These are phyloP conservation scores for Salix brachista DNA, from an alignment of 345 rosid genomes.

Conservation along the genomic window DNA sequence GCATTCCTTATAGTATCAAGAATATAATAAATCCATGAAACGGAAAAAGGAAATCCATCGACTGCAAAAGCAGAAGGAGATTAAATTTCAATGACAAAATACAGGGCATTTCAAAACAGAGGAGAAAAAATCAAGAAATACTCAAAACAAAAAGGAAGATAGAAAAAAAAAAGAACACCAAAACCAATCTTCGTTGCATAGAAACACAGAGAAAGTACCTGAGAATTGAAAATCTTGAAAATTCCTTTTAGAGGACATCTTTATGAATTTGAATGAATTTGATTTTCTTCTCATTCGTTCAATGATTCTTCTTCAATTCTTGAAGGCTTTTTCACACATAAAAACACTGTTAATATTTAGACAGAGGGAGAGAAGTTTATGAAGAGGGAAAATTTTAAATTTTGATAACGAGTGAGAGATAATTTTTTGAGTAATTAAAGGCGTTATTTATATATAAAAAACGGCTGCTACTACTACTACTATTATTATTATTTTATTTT, in stretches of 20 bases:
- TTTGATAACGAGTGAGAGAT: not conserved
- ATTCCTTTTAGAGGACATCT: not conserved
- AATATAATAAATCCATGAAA: not conserved
- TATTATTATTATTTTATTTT: too few species aligned
- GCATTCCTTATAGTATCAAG: not conserved
- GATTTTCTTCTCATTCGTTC: not conserved
- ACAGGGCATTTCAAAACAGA: not conserved
- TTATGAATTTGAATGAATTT: not conserved
- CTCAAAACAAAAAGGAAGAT: not conserved
- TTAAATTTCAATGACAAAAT: not conserved
- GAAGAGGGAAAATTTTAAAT: not conserved
- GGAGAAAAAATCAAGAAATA: not conserved
- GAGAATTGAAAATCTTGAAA: conserved; percentile 8
- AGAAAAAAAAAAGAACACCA: not conserved
- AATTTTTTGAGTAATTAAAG: not conserved
- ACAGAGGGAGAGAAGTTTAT: not conserved
- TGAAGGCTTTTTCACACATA: not conserved
- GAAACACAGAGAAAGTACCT: not conserved
- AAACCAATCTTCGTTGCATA: not conserved
- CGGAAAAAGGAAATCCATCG: too few species aligned
- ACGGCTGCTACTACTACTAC: not conserved
- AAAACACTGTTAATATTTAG: not conserved
- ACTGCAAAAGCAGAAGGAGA: not conserved
- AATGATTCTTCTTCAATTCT: not conserved
- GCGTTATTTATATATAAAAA: not conserved